phyloP scores from a whole-genome alignment of 2,329 filamentous ascomycete genomes.

The Clonostachys solani region DNA sequence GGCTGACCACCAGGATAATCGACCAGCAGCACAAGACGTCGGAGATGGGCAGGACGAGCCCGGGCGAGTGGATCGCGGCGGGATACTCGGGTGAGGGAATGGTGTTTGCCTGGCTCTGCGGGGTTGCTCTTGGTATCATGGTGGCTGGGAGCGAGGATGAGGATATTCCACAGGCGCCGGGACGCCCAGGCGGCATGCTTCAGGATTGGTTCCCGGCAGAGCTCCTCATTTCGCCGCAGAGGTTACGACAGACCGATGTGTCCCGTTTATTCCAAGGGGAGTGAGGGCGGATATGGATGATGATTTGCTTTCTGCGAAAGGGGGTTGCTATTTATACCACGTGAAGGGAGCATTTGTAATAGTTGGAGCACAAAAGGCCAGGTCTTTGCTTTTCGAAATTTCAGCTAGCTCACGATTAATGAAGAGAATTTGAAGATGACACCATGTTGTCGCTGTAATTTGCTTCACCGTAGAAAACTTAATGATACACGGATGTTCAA shows the following conservation, averaged over 20 bases:
- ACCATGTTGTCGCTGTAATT: too few relatives aligned
- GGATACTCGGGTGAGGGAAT: slow-evolving; percentile 46
- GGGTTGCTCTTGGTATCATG: slow-evolving; percentile 22
- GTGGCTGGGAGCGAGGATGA: neutral
- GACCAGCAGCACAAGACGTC: slow-evolving; percentile 2
- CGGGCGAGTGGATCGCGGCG: slow-evolving; percentile 41
- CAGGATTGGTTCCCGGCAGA: neutral
- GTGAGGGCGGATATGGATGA: too few relatives aligned
- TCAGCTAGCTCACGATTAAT: too few relatives aligned
- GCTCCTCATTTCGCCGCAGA: neutral
- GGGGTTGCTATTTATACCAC: too few relatives aligned
- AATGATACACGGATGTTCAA: too few relatives aligned
- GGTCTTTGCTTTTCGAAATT: too few relatives aligned
- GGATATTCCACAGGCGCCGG: neutral
- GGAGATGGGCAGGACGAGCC: neutral
- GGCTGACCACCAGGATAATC: slow-evolving; percentile 6
- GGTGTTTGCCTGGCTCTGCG: slow-evolving; percentile 43
- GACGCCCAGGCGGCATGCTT: neutral
- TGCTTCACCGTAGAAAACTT: too few relatives aligned
- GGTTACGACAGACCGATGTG: neutral
- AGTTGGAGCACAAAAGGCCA: too few relatives aligned
- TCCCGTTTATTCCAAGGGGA: too few relatives aligned
- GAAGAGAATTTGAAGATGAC: too few relatives aligned
- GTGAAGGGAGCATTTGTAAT: too few relatives aligned
- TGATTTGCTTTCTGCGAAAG: too few relatives aligned